Percentiles rank a stretch among this genome's conserved stretches.
Evolutionary conservation across 352 stramenopile genomes (phyloP).

Genomic region (Pythium myriotylum): DNA sequence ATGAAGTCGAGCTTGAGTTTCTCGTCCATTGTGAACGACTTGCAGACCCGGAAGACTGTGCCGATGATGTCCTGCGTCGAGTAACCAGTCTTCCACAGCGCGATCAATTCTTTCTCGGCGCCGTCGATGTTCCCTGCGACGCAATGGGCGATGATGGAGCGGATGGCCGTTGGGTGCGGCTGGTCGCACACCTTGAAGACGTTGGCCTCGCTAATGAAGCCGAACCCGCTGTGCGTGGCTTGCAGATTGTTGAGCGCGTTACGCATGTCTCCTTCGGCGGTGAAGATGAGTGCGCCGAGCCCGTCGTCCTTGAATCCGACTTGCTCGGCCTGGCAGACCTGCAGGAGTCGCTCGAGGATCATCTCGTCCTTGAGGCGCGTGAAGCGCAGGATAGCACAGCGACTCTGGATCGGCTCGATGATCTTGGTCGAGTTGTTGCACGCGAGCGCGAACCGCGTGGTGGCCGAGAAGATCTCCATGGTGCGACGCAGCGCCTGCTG

Average conservation of each 20-base stretch:
- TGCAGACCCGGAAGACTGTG: constrained; percentile 97
- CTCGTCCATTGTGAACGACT: constrained; percentile 84
- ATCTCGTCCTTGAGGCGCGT: constrained; percentile 95
- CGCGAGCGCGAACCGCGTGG: constrained; percentile 97
- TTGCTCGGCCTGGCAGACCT: constrained; percentile 94
- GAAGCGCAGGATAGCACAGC: constrained; percentile 98
- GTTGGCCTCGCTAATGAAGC: constrained; percentile 94
- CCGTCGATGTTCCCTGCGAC: constrained; percentile 82
- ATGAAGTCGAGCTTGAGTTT: constrained; percentile 90
- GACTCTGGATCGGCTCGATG: constrained; percentile 99
- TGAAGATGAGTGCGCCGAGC: constrained; percentile 98
- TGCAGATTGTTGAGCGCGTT: constrained; percentile 99
- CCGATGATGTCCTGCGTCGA: constrained; percentile 97
- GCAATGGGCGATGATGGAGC: constrained; percentile 68
- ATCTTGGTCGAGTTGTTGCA: constrained; percentile 99
- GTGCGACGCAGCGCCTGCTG: constrained; percentile 98
- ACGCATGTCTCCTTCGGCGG: constrained; percentile 98
- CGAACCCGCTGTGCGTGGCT: constrained; percentile 95
- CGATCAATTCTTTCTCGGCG: constrained; percentile 76
- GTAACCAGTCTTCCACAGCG: constrained; percentile 91
- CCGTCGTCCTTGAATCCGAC: constrained; percentile 90
- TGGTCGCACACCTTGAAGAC: constrained; percentile 97
- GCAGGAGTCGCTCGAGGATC: constrained; percentile 92
- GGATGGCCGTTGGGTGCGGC: constrained; percentile 92
- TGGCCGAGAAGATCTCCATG: constrained; percentile 99